Evolutionary conservation across 2,329 filamentous ascomycete species (phyloP).

Genomic region (Penicillium janthinellum): DNA sequence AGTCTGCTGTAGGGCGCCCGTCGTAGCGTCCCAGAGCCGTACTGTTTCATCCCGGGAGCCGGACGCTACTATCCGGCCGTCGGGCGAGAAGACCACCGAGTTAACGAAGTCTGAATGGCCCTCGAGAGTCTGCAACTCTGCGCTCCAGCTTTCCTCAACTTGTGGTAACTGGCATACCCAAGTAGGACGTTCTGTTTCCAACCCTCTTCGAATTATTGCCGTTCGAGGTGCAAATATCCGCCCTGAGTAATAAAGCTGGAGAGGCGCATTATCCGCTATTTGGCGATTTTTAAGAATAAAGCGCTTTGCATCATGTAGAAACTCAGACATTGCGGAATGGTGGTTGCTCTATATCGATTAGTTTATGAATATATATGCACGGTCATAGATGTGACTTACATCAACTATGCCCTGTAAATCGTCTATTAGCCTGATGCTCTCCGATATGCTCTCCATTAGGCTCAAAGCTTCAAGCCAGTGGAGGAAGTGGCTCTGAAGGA

Average conservation of each 20-base stretch:
- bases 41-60: too few relatives aligned
- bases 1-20: too few relatives aligned
- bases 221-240: not conserved
- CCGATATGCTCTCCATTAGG: too few relatives aligned
- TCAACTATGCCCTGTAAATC: too few relatives aligned
- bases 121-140: slow-evolving; percentile 6
- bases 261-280: not conserved
- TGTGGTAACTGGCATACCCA: slow-evolving; percentile 6
- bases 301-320: not conserved
- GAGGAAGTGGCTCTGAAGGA: too few relatives aligned
- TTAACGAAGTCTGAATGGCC: slow-evolving; percentile 15
- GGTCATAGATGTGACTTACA: too few relatives aligned
- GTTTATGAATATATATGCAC: not conserved
- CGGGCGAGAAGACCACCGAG: not conserved
- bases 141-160: slow-evolving; percentile 7
- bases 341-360: not conserved
- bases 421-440: too few relatives aligned
- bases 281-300: slow-evolving; percentile 1
- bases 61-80: too few relatives aligned
- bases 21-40: too few relatives aligned
- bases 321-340: not conserved
- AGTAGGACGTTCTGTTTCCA: not conserved
- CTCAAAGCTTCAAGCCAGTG: too few relatives aligned
- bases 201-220: not conserved
- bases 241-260: slow-evolving; percentile 3